Percentiles rank a stretch among this genome's conserved stretches.
Conservation (phyloP, 495 filamentous ascomycete genomes). For the Patellaria atrata region DNA sequence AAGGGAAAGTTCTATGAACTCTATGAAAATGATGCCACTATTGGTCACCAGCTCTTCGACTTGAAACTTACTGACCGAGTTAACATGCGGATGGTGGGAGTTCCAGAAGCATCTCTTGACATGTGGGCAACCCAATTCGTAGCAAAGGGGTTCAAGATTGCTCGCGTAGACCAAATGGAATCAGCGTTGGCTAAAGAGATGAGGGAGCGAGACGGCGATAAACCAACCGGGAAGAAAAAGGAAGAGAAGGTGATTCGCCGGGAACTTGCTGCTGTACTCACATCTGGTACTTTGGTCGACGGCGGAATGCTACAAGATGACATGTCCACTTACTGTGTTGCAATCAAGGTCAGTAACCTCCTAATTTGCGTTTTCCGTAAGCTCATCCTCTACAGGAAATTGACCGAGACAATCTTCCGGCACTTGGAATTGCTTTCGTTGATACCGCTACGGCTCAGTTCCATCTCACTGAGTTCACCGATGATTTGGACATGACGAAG, state of each 20-base stretch:
- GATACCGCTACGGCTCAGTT: constrained; percentile 96
- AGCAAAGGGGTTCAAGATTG: constrained; percentile 90
- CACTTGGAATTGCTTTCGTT: constrained; percentile 86
- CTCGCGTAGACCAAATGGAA: constrained; percentile 90
- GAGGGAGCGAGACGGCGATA: constrained; percentile 59
- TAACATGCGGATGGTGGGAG: constrained; percentile 98
- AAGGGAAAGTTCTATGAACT: constrained; percentile 99
- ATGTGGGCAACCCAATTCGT: constrained; percentile 93
- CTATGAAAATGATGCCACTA: constrained; percentile 95
- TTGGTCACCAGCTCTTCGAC: constrained; percentile 94
- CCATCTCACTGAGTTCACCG: constrained; percentile 75
- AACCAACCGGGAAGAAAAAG: constrained; percentile 41
- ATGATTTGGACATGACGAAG: constrained; percentile 88
- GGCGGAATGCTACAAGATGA: constrained; percentile 95
- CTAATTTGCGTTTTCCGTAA: background rate
- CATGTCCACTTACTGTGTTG: constrained; percentile 91
- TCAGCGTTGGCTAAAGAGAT: constrained; percentile 94
- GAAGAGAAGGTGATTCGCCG: constrained; percentile 84
- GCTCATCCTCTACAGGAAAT: constrained; percentile 49
- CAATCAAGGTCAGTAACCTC: constrained; percentile 69
- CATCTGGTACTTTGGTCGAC: constrained; percentile 84
- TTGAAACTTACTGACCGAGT: constrained; percentile 95
- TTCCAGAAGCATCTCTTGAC: constrained; percentile 78
- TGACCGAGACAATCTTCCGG: constrained; percentile 57
- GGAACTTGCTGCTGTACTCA: constrained; percentile 83